Evolutionary conservation across 805 yeast genomes (phyloP).

Genomic region (Candida sithepensis): DNA sequence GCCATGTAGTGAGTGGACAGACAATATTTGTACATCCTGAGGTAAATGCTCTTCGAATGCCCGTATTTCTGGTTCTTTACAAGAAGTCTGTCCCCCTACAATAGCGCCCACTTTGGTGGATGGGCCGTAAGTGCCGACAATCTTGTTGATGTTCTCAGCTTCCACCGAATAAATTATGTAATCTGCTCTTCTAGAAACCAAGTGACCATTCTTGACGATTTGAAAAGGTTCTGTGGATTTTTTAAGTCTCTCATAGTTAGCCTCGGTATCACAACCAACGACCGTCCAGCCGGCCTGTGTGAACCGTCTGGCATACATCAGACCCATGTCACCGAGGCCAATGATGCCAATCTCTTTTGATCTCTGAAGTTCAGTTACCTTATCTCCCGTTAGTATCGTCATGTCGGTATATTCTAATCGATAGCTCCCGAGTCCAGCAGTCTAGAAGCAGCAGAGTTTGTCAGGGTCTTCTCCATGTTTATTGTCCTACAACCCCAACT

Average conservation of each 20-base stretch:
- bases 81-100: constrained; percentile 98
- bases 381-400: neutral
- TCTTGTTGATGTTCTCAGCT: constrained; percentile 74
- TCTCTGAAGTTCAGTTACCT: constrained; percentile 6
- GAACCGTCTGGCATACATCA: constrained; percentile 75
- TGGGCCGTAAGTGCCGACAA: constrained; percentile 77
- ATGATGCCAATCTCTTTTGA: constrained; percentile 77
- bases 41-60: constrained; percentile 83
- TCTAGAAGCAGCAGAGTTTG: too few species aligned
- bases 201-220: constrained; percentile 75
- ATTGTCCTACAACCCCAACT: too few species aligned
- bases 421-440: neutral
- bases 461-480: too few species aligned
- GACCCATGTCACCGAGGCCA: constrained; percentile 97
- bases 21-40: constrained; percentile 72
- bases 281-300: constrained; percentile 85
- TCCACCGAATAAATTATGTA: constrained; percentile 89
- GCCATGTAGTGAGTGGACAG: constrained; percentile 92
- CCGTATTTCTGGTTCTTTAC: constrained; percentile 83
- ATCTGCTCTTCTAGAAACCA: constrained; percentile 77
- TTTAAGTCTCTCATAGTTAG: constrained; percentile 44
- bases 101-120: constrained; percentile 83
- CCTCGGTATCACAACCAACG: constrained; percentile 83
- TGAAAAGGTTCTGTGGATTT: constrained; percentile 41
- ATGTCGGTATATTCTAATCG: neutral